Conservation (phyloP, 441 rosid genomes). For the Kokia cookei region DNA sequence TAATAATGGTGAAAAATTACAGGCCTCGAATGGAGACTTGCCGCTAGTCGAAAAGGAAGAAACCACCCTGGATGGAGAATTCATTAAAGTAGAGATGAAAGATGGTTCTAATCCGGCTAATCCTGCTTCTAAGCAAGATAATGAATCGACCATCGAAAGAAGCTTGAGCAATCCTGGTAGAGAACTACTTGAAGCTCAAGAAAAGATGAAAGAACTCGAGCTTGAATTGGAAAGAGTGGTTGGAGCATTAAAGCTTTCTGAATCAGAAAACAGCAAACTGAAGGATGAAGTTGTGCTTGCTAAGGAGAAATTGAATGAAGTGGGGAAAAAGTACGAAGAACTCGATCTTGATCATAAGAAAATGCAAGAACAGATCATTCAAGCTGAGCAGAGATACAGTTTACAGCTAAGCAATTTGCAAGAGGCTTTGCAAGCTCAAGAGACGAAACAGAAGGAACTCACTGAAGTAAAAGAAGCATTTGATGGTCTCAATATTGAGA, state of each 20-base stretch:
- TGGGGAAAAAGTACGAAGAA: constrained; percentile 51
- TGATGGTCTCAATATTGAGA: constrained; percentile 58
- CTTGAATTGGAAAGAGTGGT: constrained; percentile 69
- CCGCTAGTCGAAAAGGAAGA: constrained; percentile 49
- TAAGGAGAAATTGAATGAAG: constrained; percentile 53
- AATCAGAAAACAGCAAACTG: constrained; percentile 54
- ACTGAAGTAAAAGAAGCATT: constrained; percentile 70
- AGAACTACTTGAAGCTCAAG: constrained; percentile 77
- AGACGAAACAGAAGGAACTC: constrained; percentile 69
- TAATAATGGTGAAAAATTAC: constrained; percentile 13
- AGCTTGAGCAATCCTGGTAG: constrained; percentile 52
- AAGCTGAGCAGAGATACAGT: constrained; percentile 60
- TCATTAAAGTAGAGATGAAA: constrained; percentile 80
- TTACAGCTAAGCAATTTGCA: constrained; percentile 52
- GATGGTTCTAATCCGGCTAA: constrained; percentile 35
- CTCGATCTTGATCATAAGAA: constrained; percentile 62
- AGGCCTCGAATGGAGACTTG: constrained; percentile 50
- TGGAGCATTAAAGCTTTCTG: constrained; percentile 60
- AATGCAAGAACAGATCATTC: constrained; percentile 59
- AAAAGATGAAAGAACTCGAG: constrained; percentile 72
- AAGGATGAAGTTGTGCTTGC: constrained; percentile 52
- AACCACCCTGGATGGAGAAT: constrained; percentile 65
- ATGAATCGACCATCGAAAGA: constrained; percentile 40
- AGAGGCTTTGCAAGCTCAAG: constrained; percentile 65
- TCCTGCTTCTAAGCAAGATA: constrained; percentile 20